Evolutionary conservation across 2,329 filamentous ascomycete genomes (phyloP).

Genomic region (Zasmidium angulare): DNA sequence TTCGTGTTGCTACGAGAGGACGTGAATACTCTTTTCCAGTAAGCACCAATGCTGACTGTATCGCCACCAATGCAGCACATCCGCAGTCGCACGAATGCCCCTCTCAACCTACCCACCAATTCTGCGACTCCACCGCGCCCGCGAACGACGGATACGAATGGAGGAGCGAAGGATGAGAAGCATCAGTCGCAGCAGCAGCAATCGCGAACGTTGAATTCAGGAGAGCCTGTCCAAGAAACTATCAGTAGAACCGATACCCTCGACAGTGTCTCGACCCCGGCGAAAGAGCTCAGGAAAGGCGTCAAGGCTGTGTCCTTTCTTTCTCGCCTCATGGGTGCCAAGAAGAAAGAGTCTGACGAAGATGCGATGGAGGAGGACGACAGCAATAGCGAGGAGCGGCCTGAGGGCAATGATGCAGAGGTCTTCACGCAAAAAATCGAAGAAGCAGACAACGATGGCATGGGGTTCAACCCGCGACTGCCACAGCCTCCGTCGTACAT

Average conservation of each 20-base stretch:
- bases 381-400: slow-evolving; percentile 69
- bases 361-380: slow-evolving; percentile 42
- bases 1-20: neutral
- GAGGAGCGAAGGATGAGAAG: slow-evolving; percentile 21
- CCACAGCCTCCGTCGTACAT: slow-evolving; percentile 91
- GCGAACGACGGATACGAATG: slow-evolving; percentile 32
- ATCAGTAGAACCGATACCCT: slow-evolving; percentile 23
- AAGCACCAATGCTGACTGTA: slow-evolving; percentile 17
- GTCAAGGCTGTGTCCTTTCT: slow-evolving; percentile 91
- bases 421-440: slow-evolving; percentile 73
- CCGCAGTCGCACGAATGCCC: slow-evolving; percentile 66
- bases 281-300: slow-evolving; percentile 60
- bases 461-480: slow-evolving; percentile 79
- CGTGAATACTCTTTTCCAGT: neutral
- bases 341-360: slow-evolving; percentile 62
- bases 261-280: slow-evolving; percentile 8
- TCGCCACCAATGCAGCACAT: slow-evolving; percentile 46
- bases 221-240: slow-evolving; percentile 18
- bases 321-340: slow-evolving; percentile 76
- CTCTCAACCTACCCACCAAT: slow-evolving; percentile 53
- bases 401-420: slow-evolving; percentile 78
- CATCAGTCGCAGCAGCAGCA: slow-evolving; percentile 17
- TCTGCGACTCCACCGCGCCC: slow-evolving; percentile 34
- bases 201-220: slow-evolving; percentile 13
- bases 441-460: slow-evolving; percentile 47